Evolutionary conservation across 108 stramenopile species (phyloP), one percentile per base, ranked within the genome.

Genomic region (Pseudonitzschia pungens): DNA sequence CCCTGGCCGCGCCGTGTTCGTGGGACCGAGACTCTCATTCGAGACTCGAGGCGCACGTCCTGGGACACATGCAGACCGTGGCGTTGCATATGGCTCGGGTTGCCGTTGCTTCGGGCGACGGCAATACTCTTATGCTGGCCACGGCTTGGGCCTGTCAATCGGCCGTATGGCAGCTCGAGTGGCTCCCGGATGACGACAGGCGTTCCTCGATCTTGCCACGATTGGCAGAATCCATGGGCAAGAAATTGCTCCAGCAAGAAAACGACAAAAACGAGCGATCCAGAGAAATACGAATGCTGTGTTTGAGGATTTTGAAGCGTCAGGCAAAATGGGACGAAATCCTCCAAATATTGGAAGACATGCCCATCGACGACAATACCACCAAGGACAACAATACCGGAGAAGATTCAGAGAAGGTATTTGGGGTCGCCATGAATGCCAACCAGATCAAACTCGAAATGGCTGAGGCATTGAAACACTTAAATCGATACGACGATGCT

Each of bases 211-310:
- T 92, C n/a, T 64, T 89, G 29, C 90, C 90, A 12, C 85, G 91
- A 62, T 71, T 92, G 60, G 91, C 91, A 0, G 91, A 92, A 70
- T 85, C 86, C 8, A 71, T 92, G 70, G 86, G 76, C 6, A 63
- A 53, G 14, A 82, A 83, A 53, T 63, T 83, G 36, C 65, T 87
- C 15, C 53, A 71, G 41, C 55, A 66, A 60, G 36, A 65, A 65
- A 40, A 71, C 20, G 42, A 31, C n/a, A 59, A 40, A 5, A 51
- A 75, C 33, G 62, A 66, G 24, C 65, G 48, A 24, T 56, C 68
- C n/a, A 68, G 85, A n/a, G 89, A 88, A 67, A 71, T 70, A 60
- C 79, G 81, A 67, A 72, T 86, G 73, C 71, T 88, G 48, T 82
- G 80, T 58, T 54, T 92, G 16, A 66, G 85, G 45, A 70, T 81